Evolutionary conservation across 1,139 yeast species (phyloP).

Genomic region (Sugiyamaella xylanicola): DNA sequence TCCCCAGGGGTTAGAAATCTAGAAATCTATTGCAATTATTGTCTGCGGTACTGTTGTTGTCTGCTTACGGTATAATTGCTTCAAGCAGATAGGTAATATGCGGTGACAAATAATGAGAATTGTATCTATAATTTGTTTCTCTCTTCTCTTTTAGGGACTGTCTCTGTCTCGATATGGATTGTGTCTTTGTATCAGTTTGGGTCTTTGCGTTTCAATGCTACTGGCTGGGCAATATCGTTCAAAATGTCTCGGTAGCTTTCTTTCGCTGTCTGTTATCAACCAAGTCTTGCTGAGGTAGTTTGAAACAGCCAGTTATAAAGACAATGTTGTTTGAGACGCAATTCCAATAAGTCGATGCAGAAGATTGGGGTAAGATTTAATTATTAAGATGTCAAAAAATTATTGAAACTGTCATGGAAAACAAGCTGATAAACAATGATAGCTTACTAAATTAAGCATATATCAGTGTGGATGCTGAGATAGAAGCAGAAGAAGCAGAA

Average conservation of each 20-base stretch:
- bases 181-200: too few relatives aligned
- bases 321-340: background rate
- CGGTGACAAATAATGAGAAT: background rate
- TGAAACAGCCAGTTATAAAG: background rate
- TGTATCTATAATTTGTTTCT: background rate
- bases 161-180: background rate
- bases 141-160: background rate
- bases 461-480: background rate
- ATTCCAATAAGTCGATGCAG: background rate
- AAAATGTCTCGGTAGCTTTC: background rate
- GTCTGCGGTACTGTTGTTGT: background rate
- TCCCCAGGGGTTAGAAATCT: background rate
- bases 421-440: background rate
- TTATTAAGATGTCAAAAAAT: background rate
- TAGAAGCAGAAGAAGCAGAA: background rate
- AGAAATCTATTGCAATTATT: background rate
- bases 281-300: background rate
- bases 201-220: too few relatives aligned
- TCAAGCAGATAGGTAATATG: background rate
- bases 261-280: background rate
- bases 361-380: background rate
- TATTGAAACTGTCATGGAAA: background rate
- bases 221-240: background rate
- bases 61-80: background rate
- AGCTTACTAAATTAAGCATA: background rate